A percentile compares a stretch with the other conserved stretches of the same genome.
Evolutionary conservation across 805 yeast species (phyloP).

Genomic region (Babjeviella inositovora): DNA sequence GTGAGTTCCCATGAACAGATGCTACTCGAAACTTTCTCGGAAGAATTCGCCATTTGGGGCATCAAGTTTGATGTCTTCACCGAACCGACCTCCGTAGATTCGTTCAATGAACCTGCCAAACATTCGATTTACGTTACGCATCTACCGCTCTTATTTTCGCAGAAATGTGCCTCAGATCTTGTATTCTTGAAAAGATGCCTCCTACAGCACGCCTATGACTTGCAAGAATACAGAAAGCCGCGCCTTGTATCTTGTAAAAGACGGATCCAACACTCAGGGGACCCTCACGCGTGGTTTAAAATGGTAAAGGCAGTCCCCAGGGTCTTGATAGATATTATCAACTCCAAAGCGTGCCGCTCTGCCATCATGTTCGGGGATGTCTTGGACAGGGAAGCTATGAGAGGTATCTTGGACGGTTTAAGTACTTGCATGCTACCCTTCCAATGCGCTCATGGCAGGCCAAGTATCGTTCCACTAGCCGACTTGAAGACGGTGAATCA

Average conservation of each 20-base stretch:
- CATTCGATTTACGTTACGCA: slow-evolving; percentile 14
- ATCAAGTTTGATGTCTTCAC: no score
- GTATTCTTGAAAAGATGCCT: slow-evolving; percentile 17
- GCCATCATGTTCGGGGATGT: slow-evolving; percentile 60
- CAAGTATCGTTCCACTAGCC: slow-evolving; percentile 43
- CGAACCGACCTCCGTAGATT: no score
- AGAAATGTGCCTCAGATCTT: slow-evolving; percentile 11
- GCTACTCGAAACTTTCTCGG: slow-evolving; percentile 14
- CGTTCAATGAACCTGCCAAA: slow-evolving; percentile 1
- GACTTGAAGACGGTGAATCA: slow-evolving; percentile 5
- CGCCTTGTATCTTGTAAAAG: slow-evolving; percentile 1
- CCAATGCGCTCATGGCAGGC: slow-evolving; percentile 80
- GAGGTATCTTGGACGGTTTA: slow-evolving; percentile 20
- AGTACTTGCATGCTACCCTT: slow-evolving; percentile 43
- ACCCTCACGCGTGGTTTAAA: slow-evolving; percentile 20
- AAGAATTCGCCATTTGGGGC: no score
- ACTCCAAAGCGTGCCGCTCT: slow-evolving; percentile 48
- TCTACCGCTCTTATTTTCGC: slow-evolving; percentile 23
- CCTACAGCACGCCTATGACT: slow-evolving; percentile 24
- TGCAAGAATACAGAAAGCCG: slow-evolving; percentile 13
- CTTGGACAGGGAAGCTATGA: slow-evolving; percentile 25
- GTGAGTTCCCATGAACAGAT: slow-evolving; percentile 6
- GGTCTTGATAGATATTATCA: slow-evolving; percentile 29
- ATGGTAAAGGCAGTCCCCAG: slow-evolving; percentile 27
- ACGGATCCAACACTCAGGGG: not conserved